Conservation (phyloP, 2,329 filamentous ascomycete species). For the Emmonsia crescens region DNA sequence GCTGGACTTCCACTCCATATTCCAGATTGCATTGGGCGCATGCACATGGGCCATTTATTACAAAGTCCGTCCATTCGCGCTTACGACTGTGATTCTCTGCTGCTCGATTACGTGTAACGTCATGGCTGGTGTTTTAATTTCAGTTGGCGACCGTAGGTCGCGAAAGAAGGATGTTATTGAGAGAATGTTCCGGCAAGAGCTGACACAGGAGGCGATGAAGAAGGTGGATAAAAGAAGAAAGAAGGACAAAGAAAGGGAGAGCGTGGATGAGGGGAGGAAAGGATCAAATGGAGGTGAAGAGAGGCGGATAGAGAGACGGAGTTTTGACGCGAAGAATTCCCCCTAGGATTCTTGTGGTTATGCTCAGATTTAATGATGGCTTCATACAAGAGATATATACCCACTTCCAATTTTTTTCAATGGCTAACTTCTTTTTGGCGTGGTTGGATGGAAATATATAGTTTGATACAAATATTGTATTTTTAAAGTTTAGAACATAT, state of each 20-base stretch:
- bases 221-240: conserved; percentile 40
- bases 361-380: neutral
- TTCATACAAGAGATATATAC: neutral
- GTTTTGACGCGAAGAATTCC: neutral
- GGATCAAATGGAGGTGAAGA: neutral
- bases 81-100: conserved; percentile 72
- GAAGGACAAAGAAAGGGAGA: neutral
- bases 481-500: neutral
- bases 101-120: conserved; percentile 70
- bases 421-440: neutral
- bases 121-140: conserved; percentile 64
- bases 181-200: conserved; percentile 61
- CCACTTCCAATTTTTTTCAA: neutral
- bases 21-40: conserved; percentile 69
- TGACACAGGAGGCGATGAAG: conserved; percentile 56
- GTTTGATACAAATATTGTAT: neutral
- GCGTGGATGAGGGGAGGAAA: neutral
- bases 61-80: conserved; percentile 54
- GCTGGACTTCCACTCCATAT: conserved; percentile 65
- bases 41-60: conserved; percentile 72
- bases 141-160: conserved; percentile 62
- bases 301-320: neutral
- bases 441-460: neutral
- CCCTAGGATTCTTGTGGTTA: neutral
- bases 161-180: conserved; percentile 80